phyloP scores from a whole-genome alignment of 2,329 filamentous ascomycete species.

The Trichoderma aggressivum region DNA sequence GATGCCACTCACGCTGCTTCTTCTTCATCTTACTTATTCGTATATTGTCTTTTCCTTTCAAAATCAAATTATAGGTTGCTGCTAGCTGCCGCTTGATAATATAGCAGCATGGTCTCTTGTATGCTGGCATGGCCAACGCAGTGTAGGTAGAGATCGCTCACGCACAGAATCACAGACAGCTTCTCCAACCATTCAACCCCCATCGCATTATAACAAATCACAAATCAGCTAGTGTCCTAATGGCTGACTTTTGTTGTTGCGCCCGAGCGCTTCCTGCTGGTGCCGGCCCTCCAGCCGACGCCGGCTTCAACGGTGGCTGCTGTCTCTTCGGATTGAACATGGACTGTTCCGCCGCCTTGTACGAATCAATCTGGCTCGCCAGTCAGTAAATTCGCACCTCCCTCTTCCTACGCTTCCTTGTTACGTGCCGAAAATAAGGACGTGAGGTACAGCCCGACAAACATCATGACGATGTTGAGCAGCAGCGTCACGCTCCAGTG shows the following conservation, averaged over 20 bases:
- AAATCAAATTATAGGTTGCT: neutral
- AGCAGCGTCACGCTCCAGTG: slow-evolving; percentile 41
- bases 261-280: slow-evolving; percentile 25
- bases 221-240: slow-evolving; percentile 55
- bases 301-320: slow-evolving; percentile 24
- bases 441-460: slow-evolving; percentile 57
- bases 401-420: slow-evolving; percentile 16
- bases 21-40: neutral
- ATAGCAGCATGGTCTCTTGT: neutral
- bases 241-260: slow-evolving; percentile 35
- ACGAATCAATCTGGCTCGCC: slow-evolving; percentile 53
- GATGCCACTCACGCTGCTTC: neutral
- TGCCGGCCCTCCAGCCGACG: neutral
- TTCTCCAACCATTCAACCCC: neutral
- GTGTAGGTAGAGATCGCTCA: slow-evolving; percentile 8
- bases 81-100: neutral
- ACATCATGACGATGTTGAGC: slow-evolving; percentile 41
- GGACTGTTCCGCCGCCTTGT: slow-evolving; percentile 58
- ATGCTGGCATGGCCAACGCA: neutral
- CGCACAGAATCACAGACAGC: neutral
- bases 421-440: slow-evolving; percentile 58
- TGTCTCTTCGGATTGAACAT: slow-evolving; percentile 52
- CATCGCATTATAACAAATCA: slow-evolving; percentile 24
- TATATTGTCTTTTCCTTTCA: neutral
- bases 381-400: slow-evolving; percentile 25